Evolutionary conservation across 1,284 basidiomycete species (phyloP).

Genomic region (Athelia sp.): DNA sequence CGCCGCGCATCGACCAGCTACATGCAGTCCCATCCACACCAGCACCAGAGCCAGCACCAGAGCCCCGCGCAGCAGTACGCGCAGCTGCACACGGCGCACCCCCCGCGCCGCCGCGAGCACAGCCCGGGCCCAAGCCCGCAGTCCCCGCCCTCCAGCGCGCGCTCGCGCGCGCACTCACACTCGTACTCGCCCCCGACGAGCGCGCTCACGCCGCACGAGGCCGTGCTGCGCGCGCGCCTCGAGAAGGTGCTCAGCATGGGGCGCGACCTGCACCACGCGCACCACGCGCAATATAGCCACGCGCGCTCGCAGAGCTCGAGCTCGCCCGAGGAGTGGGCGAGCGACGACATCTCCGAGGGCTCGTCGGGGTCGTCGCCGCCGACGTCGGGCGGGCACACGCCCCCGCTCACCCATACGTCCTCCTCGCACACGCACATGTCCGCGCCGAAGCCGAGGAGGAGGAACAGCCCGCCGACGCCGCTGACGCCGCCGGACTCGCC

Average conservation of each 20-base stretch:
- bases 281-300: background rate
- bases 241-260: constrained; percentile 41
- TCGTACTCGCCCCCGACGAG: background rate
- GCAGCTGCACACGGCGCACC: background rate
- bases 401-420: too few relatives aligned
- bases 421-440: background rate
- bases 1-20: too few relatives aligned
- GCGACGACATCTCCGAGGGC: too few relatives aligned
- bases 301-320: background rate
- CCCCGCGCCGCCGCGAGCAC: background rate
- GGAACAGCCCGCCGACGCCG: constrained; percentile 15
- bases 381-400: background rate
- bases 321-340: too few relatives aligned
- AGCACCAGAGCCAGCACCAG: too few relatives aligned
- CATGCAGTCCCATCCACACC: too few relatives aligned
- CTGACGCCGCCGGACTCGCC: constrained; percentile 13
- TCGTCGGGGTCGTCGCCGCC: too few relatives aligned
- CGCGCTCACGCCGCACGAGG: constrained; percentile 43
- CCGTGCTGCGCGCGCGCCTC: constrained; percentile 48
- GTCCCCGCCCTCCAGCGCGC: background rate
- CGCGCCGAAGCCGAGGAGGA: background rate
- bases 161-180: too few relatives aligned
- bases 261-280: constrained; percentile 17
- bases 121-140: background rate
- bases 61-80: too few relatives aligned